phyloP scores from a whole-genome alignment of 768 basidiomycete genomes.

The Boletales sp. region DNA sequence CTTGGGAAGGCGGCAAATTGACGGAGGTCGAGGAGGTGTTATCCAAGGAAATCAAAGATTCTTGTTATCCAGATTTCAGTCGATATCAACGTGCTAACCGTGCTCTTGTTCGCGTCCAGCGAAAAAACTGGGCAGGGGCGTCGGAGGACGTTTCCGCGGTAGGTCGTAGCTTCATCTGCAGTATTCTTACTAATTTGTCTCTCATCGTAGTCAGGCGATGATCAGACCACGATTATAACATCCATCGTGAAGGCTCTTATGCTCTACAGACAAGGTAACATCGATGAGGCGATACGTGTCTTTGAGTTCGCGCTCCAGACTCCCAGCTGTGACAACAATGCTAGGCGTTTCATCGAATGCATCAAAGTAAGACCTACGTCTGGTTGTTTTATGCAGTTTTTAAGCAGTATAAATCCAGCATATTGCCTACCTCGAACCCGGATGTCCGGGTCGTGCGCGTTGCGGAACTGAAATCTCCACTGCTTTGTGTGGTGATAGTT shows the following conservation, averaged over 20 bases:
- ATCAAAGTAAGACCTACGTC: conserved; percentile 3
- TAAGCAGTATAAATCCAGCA: neutral
- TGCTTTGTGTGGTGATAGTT: neutral
- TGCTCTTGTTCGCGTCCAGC: conserved; percentile 12
- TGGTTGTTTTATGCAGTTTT: neutral
- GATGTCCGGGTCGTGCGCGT: neutral
- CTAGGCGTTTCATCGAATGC: conserved; percentile 1
- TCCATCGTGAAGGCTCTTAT: conserved; percentile 5
- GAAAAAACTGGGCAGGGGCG: conserved; percentile 1
- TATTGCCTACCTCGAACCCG: conserved; percentile 2
- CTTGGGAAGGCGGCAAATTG: conserved; percentile 9
- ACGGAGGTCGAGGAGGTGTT: conserved; percentile 3
- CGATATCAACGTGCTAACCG: conserved; percentile 12
- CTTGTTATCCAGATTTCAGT: neutral
- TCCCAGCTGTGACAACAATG: neutral
- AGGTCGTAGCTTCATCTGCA: neutral
- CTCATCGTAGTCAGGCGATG: neutral
- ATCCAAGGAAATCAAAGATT: conserved; percentile 8
- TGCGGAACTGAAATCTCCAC: neutral
- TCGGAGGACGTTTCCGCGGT: conserved; percentile 8
- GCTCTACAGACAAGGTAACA: neutral
- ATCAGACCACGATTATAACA: neutral
- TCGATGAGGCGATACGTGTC: neutral
- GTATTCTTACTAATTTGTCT: neutral
- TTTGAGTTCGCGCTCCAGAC: neutral